A percentile compares a stretch with the other conserved stretches of the same genome.
Evolutionary conservation across 345 rosid species (phyloP).

Genomic region (Geranium brycei): DNA sequence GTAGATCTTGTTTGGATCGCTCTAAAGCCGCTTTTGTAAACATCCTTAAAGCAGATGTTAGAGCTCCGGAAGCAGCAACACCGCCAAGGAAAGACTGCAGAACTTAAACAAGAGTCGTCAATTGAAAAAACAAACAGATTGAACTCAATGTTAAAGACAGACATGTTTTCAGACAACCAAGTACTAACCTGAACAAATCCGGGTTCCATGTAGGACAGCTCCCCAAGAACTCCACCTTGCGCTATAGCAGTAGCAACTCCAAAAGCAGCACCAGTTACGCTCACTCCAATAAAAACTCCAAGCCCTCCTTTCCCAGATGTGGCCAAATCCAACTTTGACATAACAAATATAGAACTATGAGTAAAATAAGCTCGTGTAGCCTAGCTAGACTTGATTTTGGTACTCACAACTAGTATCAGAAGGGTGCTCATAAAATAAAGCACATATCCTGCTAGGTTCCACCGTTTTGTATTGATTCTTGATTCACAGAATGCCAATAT

Average conservation of each 20-base stretch:
- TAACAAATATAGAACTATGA: no score
- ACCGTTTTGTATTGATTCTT: no score
- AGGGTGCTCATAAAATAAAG: no score
- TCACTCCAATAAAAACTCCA: conserved; percentile 52
- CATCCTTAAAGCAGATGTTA: conserved; percentile 56
- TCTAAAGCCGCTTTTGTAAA: conserved; percentile 71
- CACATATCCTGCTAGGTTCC: no score
- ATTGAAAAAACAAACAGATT: background rate
- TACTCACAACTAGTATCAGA: no score
- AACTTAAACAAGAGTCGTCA: no score
- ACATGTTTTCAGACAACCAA: background rate
- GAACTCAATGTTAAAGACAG: background rate
- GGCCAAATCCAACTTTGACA: conserved; percentile 57
- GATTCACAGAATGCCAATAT: no score
- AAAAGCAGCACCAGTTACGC: conserved; percentile 43
- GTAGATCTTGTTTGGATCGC: conserved; percentile 43
- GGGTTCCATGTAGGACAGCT: conserved; percentile 63
- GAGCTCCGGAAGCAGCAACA: conserved; percentile 59
- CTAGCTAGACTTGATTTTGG: no score
- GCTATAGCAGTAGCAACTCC: conserved; percentile 82
- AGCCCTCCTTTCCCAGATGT: conserved; percentile 68
- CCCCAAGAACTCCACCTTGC: conserved; percentile 88
- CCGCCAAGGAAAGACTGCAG: conserved; percentile 54
- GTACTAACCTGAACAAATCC: conserved; percentile 48
- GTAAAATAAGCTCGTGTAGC: no score